Percentiles rank a stretch among this genome's conserved stretches.
phyloP scores from a whole-genome alignment of 1,139 yeast genomes.

The Candida sanyaensis region DNA sequence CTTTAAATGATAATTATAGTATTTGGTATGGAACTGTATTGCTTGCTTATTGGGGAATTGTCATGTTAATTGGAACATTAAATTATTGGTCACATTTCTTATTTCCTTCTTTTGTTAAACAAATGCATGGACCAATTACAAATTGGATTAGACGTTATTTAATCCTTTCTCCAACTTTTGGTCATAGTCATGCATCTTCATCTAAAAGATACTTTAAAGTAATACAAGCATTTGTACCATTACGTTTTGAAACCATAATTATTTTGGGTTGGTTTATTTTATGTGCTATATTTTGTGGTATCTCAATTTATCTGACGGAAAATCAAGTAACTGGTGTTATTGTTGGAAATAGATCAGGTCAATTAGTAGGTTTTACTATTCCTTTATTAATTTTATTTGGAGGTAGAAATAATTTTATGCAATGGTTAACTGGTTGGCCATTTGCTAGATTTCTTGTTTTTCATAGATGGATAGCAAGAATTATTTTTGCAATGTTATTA shows the following conservation, averaged over 20 bases:
- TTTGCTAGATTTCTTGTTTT: conserved; percentile 20
- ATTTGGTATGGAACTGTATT: conserved; percentile 18
- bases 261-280: conserved; percentile 11
- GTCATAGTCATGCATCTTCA: conserved; percentile 11
- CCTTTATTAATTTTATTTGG: conserved; percentile 26
- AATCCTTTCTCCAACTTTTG: conserved; percentile 14
- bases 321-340: conserved; percentile 17
- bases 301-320: conserved; percentile 15
- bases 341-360: conserved; percentile 27
- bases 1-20: conserved; percentile 10
- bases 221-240: conserved; percentile 17
- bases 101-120: conserved; percentile 16
- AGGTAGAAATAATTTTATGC: conserved; percentile 27
- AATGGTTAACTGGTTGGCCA: conserved; percentile 27
- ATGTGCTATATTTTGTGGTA: conserved; percentile 15
- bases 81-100: conserved; percentile 21
- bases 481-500: conserved; percentile 16
- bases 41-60: conserved; percentile 22
- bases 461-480: conserved; percentile 28
- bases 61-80: conserved; percentile 20
- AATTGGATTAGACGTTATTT: conserved; percentile 14
- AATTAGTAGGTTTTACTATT: conserved; percentile 19
- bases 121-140: conserved; percentile 8
- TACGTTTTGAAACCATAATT: conserved; percentile 23
- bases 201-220: background rate